Base-by-base conservation (phyloP, 192 early-diverging fungal genomes). In the Thoreauomyces humboldtii region DNA sequence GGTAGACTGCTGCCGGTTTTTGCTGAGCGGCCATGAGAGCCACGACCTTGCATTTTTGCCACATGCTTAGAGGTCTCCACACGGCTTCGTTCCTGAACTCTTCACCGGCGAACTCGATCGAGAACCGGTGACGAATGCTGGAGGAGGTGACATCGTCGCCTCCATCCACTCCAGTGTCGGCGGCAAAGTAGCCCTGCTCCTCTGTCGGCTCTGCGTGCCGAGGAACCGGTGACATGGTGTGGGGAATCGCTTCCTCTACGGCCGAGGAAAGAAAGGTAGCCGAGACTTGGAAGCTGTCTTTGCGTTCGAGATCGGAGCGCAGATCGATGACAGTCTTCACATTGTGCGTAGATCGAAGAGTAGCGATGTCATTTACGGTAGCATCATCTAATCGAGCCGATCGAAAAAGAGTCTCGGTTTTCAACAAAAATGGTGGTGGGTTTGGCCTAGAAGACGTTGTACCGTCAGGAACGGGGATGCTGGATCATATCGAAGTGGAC, bases 291-390 rank as follows among this genome's bases (percentile, higher is more conserved):
- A 73, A 76, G 67, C 37, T 59, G 63, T 21, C 71, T 59, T 45
- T 73, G 60, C 7, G 57, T 66, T 57, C 64, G 55, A 42, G 7
- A 0, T 61, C 71, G 43, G 74, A 69, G 36, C 77, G 64, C 17
- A 79, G 47, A 42, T 79, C 77, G n/a, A 79, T 53, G 19, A 79
- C 73, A n/a, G 77, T 79, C 15, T 61, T 77, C 14, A 79, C 64
- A 4, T 62, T 42, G 46, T 72, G 69, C 15, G 24, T 17, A n/a
- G n/a, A 17, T 59, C 17, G 14, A 61, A 42, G 2, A 79, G 63
- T 0, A 32, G 45, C 11, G 61, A 79, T 28, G 35, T 79, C 71
- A 6, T 42, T 52, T 21, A 64, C 38, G 0, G 52, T 61, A 37
- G 70, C 74, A 47, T 73, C 65, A 42, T 79, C 64, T 54, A 31